Base-by-base conservation (phyloP, 2,329 filamentous ascomycete species). In the Pestalotiopsis sp. region DNA sequence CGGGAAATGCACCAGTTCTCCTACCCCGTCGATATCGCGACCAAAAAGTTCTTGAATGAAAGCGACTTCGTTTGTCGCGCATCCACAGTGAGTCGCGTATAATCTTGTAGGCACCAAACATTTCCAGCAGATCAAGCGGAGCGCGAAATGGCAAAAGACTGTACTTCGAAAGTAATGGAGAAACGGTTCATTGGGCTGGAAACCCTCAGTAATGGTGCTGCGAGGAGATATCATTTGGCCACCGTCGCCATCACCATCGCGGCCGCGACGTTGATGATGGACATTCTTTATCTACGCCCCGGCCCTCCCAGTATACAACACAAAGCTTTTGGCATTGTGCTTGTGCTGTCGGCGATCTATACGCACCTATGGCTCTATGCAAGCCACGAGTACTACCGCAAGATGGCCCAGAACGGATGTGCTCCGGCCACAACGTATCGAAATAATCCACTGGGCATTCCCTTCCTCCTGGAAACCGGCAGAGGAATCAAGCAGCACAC, bases 381-480 rank as follows among this genome's bases (percentile, higher is more conserved):
- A 2, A 58, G 67, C 12, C 68, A 75, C 62, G 36, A 12, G 13
- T 73, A 76, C 68, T 72, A 73, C 52, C 41, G 36, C 12, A 65
- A 69, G 38, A 74, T 73, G 58, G 65, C 66, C 1, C 60, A 17
- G 12, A 59, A 66, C 14, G 72, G 74, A 2, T 77, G 76, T 52
- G 27, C 55, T 57, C 75, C 74, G 2, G 41, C 66, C 4, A 72
- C 73, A 4, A 63, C 45, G 7, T 75, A 71, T 66, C 74, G 72
- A 3, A 55, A 69, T 5, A 75, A 78, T 64, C n/a, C 66, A 4
- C 20, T 72, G 12, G 76, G 76, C 1, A 36, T 77, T 2, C 71
- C 75, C 7, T 77, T 71, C 68, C 68, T 78, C 1, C 12, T 73
- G 6, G 68, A 74, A 31, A 70, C 75, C 20, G 72, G 70, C 5